Evolutionary conservation across 148 eudicot genomes (phyloP).

Genomic region (Rhododendron ovatum): DNA sequence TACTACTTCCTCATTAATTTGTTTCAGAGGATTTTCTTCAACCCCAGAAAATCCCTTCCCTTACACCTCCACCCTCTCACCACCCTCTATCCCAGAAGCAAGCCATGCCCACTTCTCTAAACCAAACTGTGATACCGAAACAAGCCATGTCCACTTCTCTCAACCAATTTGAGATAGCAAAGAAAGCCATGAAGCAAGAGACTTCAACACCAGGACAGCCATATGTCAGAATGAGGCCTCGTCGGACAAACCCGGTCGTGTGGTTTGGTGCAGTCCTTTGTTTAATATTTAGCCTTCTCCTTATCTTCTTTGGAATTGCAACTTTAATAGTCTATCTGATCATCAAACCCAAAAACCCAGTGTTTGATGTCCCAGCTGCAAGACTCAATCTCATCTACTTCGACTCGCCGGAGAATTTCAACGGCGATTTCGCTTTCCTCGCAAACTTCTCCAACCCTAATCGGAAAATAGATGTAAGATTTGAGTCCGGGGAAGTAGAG

Average conservation of each 20-base stretch:
- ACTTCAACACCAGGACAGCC: constrained; percentile 16
- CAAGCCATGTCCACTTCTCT: constrained; percentile 20
- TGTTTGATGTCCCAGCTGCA: constrained; percentile 67
- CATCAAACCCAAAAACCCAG: constrained; percentile 57
- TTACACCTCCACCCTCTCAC: constrained; percentile 25
- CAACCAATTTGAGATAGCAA: constrained; percentile 22
- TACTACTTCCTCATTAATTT: not conserved
- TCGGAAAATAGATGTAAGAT: constrained; percentile 48
- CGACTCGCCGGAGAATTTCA: constrained; percentile 58
- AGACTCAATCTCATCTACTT: constrained; percentile 63
- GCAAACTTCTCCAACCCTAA: constrained; percentile 88
- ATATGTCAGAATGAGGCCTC: constrained; percentile 24
- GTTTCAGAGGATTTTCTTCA: not conserved
- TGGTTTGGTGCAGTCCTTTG: constrained; percentile 79
- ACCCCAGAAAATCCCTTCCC: constrained; percentile 12
- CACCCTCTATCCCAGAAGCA: constrained; percentile 21
- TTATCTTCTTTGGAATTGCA: constrained; percentile 60
- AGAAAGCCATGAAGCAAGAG: constrained; percentile 18
- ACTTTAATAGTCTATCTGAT: constrained; percentile 55
- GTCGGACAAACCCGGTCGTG: constrained; percentile 60
- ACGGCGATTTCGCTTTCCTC: constrained; percentile 61
- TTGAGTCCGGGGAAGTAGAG: constrained; percentile 45
- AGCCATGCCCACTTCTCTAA: constrained; percentile 18
- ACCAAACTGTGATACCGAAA: constrained; percentile 14
- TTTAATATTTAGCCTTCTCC: constrained; percentile 52